These are phyloP conservation scores for Lentinula lateritia DNA, from an alignment of 768 basidiomycete species.

Conservation along the genomic window DNA sequence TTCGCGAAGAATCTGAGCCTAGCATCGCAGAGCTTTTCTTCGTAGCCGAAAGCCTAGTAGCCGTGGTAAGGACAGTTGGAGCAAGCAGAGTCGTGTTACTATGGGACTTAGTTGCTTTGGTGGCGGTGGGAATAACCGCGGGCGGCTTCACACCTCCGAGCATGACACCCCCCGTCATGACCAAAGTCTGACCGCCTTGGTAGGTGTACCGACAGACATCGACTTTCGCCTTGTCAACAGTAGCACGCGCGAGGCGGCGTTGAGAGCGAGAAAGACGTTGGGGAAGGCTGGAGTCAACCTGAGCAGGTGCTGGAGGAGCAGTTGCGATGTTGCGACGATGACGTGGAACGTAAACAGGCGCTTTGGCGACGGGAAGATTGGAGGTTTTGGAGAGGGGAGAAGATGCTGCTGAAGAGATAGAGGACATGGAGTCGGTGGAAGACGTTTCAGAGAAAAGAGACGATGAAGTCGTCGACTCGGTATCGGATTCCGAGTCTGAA, in stretches of 20 bases:
- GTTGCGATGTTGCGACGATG: not conserved
- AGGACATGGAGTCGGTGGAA: not conserved
- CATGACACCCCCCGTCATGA: constrained; percentile 7
- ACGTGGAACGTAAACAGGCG: not conserved
- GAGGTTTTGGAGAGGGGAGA: not conserved
- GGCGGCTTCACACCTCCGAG: not conserved
- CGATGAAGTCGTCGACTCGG: not conserved
- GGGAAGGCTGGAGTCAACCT: not conserved
- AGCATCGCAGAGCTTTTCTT: not conserved
- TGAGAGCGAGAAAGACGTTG: not conserved
- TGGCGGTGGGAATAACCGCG: not conserved
- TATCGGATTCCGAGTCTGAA: constrained; percentile 5
- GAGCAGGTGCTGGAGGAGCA: not conserved
- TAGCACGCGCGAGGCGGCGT: not conserved
- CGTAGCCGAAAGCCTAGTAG: not conserved
- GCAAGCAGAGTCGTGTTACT: not conserved
- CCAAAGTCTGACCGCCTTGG: constrained; percentile 4
- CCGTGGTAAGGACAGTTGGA: not conserved
- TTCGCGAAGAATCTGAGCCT: not conserved
- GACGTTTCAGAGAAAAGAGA: not conserved
- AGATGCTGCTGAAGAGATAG: constrained; percentile 1
- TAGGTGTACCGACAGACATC: constrained; percentile 1
- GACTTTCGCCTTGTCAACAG: constrained; percentile 1
- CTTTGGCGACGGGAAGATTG: not conserved
- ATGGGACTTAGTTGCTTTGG: not conserved